Percentiles rank a stretch among this genome's conserved stretches.
phyloP scores from a whole-genome alignment of 1,284 basidiomycete genomes.

The Ceratobasidium sp. region DNA sequence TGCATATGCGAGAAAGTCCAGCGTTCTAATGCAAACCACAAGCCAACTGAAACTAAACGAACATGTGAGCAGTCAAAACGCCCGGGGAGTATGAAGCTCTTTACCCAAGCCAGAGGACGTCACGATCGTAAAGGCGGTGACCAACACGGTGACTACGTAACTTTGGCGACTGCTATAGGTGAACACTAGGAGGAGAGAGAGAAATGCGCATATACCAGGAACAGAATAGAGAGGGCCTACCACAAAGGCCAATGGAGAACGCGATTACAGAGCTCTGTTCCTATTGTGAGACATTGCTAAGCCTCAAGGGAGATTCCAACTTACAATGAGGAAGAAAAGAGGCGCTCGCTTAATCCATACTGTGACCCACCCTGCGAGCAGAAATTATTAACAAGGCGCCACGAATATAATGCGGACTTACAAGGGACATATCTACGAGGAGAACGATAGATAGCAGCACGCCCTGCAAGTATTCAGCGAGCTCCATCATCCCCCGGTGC shows the following conservation, averaged over 20 bases:
- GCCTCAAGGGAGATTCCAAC: neutral
- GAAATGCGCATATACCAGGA: slow-evolving; percentile 27
- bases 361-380: slow-evolving; percentile 22
- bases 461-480: slow-evolving; percentile 45
- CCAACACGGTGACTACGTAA: slow-evolving; percentile 72
- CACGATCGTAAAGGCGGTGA: slow-evolving; percentile 79
- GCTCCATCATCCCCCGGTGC: no score
- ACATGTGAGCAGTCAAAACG: neutral
- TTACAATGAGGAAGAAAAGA: slow-evolving; percentile 76
- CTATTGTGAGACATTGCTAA: neutral
- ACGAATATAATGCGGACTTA: neutral
- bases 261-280: slow-evolving; percentile 68
- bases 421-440: slow-evolving; percentile 77
- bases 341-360: slow-evolving; percentile 70
- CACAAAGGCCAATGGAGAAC: slow-evolving; percentile 75
- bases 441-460: slow-evolving; percentile 74
- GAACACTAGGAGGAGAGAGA: slow-evolving; percentile 32
- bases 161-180: slow-evolving; percentile 59
- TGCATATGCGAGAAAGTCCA: slow-evolving; percentile 70
- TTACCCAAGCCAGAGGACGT: slow-evolving; percentile 82
- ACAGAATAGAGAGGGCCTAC: slow-evolving; percentile 73
- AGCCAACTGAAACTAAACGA: slow-evolving; percentile 71
- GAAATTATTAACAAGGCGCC: neutral
- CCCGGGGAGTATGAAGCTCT: no score
- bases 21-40: slow-evolving; percentile 82